Evolutionary conservation across 345 rosid genomes (phyloP), one percentile per base, ranked within the genome.

Genomic region (Bruguiera gymnorhiza): DNA sequence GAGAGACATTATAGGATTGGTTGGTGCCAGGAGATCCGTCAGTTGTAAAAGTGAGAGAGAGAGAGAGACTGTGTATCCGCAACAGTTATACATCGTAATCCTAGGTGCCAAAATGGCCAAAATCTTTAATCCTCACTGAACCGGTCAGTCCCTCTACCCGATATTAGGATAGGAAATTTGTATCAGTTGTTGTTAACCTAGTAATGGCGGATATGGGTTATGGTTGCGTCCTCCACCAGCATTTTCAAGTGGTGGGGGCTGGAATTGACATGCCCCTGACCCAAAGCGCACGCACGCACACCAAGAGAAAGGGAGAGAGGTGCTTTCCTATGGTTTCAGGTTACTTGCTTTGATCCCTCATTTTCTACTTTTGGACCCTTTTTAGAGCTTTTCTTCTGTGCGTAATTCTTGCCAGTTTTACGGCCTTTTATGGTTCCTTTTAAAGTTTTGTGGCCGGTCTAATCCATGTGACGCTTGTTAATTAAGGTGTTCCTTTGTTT

Each of bases 81-180:
- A 76, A 81, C 86, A 76, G 86, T 83, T 85, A 81, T 36, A 77
- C 85, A 85, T 87, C 91, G 77, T 75, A 81, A 80, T 85, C 91
- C 70, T 60, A 66, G 75, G 80, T 46, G 68, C 88, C 79, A 81
- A 67, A 75, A 76, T 78, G 75, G 67, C 74, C 82, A 51, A 77
- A 77, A 73, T 66, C 69, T 73, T 85, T 72, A 80, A 73, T 72
- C 70, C 76, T 37, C 54, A 69, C 73, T 76, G 73, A 79, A 76
- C 75, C 58, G 64, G 62, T 31, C 31, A 46, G 50, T 67, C 34
- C 24, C 65, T 64, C 62, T 75, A 58, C 26, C 78, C 70, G 58
- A 32, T 62, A 32, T 73, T 37, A 74, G 68, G 75, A 60, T 23
- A 36, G 46, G 39, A 60, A 66, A 62, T 56, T 67, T 29, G 36